Evolutionary conservation across 2,329 filamentous ascomycete genomes (phyloP).

Genomic region (Colletotrichum trifolii): DNA sequence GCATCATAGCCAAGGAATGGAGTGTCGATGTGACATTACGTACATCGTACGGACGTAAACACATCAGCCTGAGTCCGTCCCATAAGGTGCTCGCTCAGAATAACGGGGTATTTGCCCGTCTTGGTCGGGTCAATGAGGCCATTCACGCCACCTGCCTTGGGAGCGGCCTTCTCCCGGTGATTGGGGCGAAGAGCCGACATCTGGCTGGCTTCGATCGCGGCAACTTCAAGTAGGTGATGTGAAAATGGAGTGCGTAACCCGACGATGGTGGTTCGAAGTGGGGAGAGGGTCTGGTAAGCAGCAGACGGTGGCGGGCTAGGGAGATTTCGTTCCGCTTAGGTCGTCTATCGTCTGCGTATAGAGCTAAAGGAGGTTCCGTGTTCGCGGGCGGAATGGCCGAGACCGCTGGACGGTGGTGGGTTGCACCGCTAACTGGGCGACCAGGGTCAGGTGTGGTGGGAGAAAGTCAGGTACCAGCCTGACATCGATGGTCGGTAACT

Average conservation of each 20-base stretch:
- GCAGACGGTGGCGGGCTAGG: neutral
- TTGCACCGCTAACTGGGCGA: slow-evolving; percentile 26
- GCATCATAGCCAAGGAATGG: neutral
- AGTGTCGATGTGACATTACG: slow-evolving; percentile 38
- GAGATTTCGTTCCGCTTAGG: slow-evolving; percentile 17
- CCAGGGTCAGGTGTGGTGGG: neutral
- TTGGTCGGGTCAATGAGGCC: slow-evolving; percentile 69
- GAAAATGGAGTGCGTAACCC: neutral
- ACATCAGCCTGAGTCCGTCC: slow-evolving; percentile 67
- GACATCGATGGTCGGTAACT: neutral
- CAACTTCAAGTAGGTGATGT: slow-evolving; percentile 1
- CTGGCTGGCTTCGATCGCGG: slow-evolving; percentile 18
- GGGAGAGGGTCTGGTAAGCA: slow-evolving; percentile 20
- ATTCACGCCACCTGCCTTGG: slow-evolving; percentile 37
- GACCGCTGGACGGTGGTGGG: slow-evolving; percentile 22
- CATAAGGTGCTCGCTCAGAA: slow-evolving; percentile 71
- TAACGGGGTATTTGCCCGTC: slow-evolving; percentile 70
- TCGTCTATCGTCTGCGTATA: slow-evolving; percentile 9
- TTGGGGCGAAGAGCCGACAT: slow-evolving; percentile 39
- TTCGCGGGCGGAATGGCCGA: slow-evolving; percentile 25
- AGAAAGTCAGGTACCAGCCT: neutral
- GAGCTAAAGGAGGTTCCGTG: slow-evolving; percentile 19
- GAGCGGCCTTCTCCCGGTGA: slow-evolving; percentile 36
- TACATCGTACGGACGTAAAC: slow-evolving; percentile 72
- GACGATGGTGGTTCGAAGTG: slow-evolving; percentile 30